Base-by-base conservation (phyloP, 2,329 filamentous ascomycete species). In the Amauroascus verrucosus region DNA sequence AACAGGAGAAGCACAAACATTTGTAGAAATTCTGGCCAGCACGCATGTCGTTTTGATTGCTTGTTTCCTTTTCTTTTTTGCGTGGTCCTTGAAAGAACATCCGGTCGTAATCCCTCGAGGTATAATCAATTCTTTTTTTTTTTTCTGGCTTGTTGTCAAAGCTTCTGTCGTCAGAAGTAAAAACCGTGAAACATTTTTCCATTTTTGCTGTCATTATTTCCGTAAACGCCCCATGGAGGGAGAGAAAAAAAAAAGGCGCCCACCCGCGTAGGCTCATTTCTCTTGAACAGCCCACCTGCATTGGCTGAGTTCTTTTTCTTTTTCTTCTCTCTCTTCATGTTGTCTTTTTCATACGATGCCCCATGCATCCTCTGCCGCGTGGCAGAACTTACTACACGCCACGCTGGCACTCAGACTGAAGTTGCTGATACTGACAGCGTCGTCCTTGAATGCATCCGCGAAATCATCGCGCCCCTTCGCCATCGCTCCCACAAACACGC, bases 341-440 rank as follows among this genome's bases (percentile, higher is more conserved):
- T 14, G 6, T 41, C 24, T 24, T 9, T 14, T 45, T 53, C 40
- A 53, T 43, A 96, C 80, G 62, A 98, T 86, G 66, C 88, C 83
- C 93, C 93, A 98, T 33, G 85, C 85, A 70, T 98, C 93, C 73
- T 98, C 93, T 41, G 90, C 91, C 38, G 91, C 93, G 72, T 98
- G 93, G 72, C 93, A 97, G 77, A 98, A 97, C 72, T 97, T 98
- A 81, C 91, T 96, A 79, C 93, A 98, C 41, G 93, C 91, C 58
- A 98, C 93, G 75, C 91, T 97, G 57, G 93, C 93, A 65, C 88
- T 95, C 58, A 98, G 78, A 66, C 90, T 95, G 78, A 87, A 98
- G 72, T 96, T 95, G 78, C 91, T 97, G 74, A 98, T 97, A 63
- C 86, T 88, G 67, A 98, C 97, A 65, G 94, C 88, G 73, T 98